Percentiles rank a stretch among this genome's conserved stretches.
These are phyloP conservation scores for Moesziomyces sp. DNA, from an alignment of 1,284 basidiomycete species.

Conservation along the genomic window DNA sequence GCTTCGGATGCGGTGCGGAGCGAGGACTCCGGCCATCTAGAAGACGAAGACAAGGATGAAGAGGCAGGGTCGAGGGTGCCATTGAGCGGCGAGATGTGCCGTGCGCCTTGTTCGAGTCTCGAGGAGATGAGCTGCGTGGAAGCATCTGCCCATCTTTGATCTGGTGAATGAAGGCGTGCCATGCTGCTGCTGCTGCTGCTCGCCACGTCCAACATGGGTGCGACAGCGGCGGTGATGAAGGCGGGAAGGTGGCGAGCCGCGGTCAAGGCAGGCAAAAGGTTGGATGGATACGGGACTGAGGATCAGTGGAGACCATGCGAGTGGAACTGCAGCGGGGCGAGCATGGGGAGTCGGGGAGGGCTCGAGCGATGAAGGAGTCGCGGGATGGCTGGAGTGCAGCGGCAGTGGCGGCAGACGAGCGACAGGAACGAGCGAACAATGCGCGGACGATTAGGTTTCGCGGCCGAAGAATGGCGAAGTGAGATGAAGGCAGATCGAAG, in stretches of 20 bases:
- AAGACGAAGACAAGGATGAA: slow-evolving; percentile 7
- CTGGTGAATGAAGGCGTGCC: slow-evolving; percentile 10
- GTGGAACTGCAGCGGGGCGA: too few relatives aligned
- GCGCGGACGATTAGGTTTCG: too few relatives aligned
- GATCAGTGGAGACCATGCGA: too few relatives aligned
- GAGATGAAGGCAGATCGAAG: too few relatives aligned
- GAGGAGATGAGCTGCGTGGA: slow-evolving; percentile 39
- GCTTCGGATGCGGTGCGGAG: slow-evolving; percentile 4
- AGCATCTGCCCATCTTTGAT: slow-evolving; percentile 25
- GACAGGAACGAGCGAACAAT: too few relatives aligned
- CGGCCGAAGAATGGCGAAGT: too few relatives aligned
- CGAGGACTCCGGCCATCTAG: slow-evolving; percentile 9
- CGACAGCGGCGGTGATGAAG: neutral
- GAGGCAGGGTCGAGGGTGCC: slow-evolving; percentile 23
- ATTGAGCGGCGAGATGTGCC: slow-evolving; percentile 15
- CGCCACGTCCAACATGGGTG: slow-evolving; percentile 21
- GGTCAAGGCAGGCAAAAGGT: neutral
- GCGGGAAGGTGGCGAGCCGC: neutral
- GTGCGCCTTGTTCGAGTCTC: slow-evolving; percentile 34
- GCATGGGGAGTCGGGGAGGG: too few relatives aligned
- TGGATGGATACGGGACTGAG: neutral
- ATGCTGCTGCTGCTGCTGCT: slow-evolving; percentile 11
- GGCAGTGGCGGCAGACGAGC: too few relatives aligned
- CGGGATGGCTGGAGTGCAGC: too few relatives aligned
- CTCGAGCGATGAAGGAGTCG: too few relatives aligned